Percentiles rank a stretch among this genome's conserved stretches.
Evolutionary conservation across 2,329 filamentous ascomycete species (phyloP).

Genomic region (Aspergillus tamarii): DNA sequence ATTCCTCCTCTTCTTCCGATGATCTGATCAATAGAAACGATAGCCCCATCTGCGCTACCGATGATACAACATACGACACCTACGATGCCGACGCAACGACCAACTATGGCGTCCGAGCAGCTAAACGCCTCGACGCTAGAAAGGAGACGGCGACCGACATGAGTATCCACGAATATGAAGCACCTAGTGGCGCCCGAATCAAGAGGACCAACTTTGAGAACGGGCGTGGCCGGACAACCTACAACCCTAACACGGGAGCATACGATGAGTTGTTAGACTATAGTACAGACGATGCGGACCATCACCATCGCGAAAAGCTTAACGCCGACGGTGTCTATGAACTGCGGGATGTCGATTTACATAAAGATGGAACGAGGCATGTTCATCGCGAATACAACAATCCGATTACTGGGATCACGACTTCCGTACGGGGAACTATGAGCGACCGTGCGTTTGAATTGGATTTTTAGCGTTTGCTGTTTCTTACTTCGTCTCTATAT

Average conservation of each 20-base stretch:
- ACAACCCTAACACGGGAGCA: neutral
- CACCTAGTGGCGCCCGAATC: neutral
- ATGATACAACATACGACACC: neutral
- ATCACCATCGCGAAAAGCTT: neutral
- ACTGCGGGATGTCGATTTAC: neutral
- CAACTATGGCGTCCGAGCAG: neutral
- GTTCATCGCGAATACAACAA: neutral
- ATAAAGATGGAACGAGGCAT: neutral
- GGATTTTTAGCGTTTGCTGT: conserved; percentile 38
- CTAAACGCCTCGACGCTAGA: neutral
- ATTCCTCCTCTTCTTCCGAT: neutral
- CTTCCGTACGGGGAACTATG: neutral
- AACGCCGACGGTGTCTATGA: neutral
- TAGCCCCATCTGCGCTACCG: neutral
- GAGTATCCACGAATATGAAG: neutral
- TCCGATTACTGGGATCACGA: neutral
- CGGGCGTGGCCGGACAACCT: neutral
- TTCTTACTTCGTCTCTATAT: neutral
- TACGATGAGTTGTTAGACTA: neutral
- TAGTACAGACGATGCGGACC: neutral
- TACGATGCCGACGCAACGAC: neutral
- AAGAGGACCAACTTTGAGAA: neutral
- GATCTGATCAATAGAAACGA: neutral
- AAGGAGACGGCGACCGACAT: neutral
- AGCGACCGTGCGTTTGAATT: neutral